phyloP scores from a whole-genome alignment of 352 stramenopile species.

The Phytopythium aichiense region DNA sequence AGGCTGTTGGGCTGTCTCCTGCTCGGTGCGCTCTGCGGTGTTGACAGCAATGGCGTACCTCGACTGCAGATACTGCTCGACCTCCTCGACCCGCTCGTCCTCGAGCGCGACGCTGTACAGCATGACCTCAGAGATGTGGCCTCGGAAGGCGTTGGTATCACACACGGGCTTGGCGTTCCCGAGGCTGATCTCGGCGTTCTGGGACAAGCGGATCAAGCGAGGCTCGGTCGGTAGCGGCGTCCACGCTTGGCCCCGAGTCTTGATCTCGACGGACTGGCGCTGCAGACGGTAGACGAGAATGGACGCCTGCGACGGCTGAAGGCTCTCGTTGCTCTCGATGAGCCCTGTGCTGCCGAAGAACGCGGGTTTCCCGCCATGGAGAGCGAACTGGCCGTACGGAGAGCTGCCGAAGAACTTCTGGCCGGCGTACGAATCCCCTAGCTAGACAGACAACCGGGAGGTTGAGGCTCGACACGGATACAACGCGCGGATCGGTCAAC shows the following conservation, averaged over 20 bases:
- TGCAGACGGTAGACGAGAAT: constrained; percentile 49
- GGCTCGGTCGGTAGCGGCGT: constrained; percentile 6
- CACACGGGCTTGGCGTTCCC: constrained; percentile 50
- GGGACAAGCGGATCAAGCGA: constrained; percentile 31
- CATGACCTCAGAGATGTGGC: constrained; percentile 47
- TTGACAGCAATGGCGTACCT: neutral
- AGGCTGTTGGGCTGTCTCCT: neutral
- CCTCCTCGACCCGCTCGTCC: constrained; percentile 17
- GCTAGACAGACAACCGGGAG: constrained; percentile 9
- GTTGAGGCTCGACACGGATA: neutral
- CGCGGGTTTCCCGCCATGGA: constrained; percentile 49
- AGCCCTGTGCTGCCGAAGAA: constrained; percentile 51
- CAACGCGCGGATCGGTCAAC: neutral
- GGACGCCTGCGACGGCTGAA: constrained; percentile 22
- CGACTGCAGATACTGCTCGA: constrained; percentile 40
- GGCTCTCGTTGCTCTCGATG: constrained; percentile 20
- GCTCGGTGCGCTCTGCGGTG: neutral
- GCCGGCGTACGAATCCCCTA: constrained; percentile 26
- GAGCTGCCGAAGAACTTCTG: constrained; percentile 76
- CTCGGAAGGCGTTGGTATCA: constrained; percentile 59
- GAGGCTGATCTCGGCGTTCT: constrained; percentile 42
- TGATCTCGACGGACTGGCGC: constrained; percentile 38
- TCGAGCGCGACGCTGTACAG: constrained; percentile 44
- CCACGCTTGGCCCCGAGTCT: constrained; percentile 30
- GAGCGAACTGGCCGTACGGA: constrained; percentile 61